A percentile compares a stretch with the other conserved stretches of the same genome.
Evolutionary conservation across 1,139 yeast species (phyloP).

Genomic region (Yamadazyma siamensis): DNA sequence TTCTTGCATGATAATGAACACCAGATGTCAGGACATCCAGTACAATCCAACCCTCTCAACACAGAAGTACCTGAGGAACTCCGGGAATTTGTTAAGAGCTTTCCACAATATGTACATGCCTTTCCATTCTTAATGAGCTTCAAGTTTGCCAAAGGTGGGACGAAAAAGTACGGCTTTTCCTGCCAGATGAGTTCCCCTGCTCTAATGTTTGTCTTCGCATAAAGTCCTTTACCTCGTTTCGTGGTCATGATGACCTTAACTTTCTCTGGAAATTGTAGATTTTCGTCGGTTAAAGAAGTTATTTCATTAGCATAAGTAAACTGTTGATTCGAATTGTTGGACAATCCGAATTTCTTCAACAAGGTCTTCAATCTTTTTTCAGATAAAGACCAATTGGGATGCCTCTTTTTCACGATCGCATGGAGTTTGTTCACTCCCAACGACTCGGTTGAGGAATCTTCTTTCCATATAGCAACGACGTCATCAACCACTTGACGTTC

Average conservation of each 20-base stretch:
- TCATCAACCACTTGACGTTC: slow-evolving; percentile 63
- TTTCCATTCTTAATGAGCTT: slow-evolving; percentile 61
- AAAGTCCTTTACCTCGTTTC: slow-evolving; percentile 45
- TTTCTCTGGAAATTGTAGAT: slow-evolving; percentile 44
- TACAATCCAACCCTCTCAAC: slow-evolving; percentile 62
- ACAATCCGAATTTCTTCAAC: slow-evolving; percentile 53
- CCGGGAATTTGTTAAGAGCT: slow-evolving; percentile 40
- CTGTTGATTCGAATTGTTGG: slow-evolving; percentile 30
- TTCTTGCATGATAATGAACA: slow-evolving; percentile 65
- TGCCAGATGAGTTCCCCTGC: slow-evolving; percentile 57
- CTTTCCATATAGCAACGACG: slow-evolving; percentile 64
- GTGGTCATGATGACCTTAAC: slow-evolving; percentile 43
- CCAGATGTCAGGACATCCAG: slow-evolving; percentile 68
- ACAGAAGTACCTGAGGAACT: slow-evolving; percentile 26
- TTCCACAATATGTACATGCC: slow-evolving; percentile 81
- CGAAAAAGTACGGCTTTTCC: slow-evolving; percentile 59
- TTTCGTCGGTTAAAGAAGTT: slow-evolving; percentile 50
- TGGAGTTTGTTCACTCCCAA: slow-evolving; percentile 56
- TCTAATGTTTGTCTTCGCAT: slow-evolving; percentile 40
- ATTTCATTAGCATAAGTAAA: slow-evolving; percentile 54
- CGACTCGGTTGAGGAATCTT: slow-evolving; percentile 61
- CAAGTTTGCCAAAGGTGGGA: slow-evolving; percentile 71
- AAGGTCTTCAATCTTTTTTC: slow-evolving; percentile 55
- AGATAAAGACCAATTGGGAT: slow-evolving; percentile 62
- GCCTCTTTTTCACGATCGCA: slow-evolving; percentile 44